Base-by-base conservation (phyloP, 345 rosid species). In the Camelina laxa region DNA sequence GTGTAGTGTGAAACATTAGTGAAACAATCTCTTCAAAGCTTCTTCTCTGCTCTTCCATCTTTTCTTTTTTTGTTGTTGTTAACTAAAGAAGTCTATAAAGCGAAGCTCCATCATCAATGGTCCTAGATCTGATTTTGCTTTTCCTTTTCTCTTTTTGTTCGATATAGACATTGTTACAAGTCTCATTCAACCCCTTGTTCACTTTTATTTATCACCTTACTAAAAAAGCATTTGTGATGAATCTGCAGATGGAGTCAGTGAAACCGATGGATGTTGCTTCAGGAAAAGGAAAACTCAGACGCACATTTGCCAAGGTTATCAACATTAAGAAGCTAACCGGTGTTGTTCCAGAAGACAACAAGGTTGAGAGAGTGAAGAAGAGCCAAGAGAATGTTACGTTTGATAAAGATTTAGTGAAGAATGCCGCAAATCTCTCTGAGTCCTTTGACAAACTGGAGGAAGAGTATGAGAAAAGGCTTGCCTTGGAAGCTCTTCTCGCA, bases 191-290 rank as follows among this genome's bases (percentile, higher is more conserved):
- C 72, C 31, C 15, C 48, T 39, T 72, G 58, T 58, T 70, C 59
- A 62, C 67, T 42, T 24, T 42, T 62, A 7, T 42, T 58, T 38
- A 4, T 55, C 42, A 41, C 13, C 22, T 49, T 70, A 27, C 49
- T 47, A 48, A 69, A 69, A 5, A 7, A 33, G 39, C 63, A 63
- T 78, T 73, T 59, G 31, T 68, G 73, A 60, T 65, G 15, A 20
- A 27, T 60, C 47, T 76, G 81, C 85, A 80, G 89, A 89, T 95
- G 99, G 99, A 90, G 77, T 75, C 91, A 9, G 89, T 85, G 62
- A 89, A 80, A 63, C 86, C 84, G 13, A 65, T 97, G 9, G 76
- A 83, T 4, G 70, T 82, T 72, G 73, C 93, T 31, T 82, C 87
- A 16, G 71, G 84, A 14, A 92, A 86, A 84, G 90, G 89, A 73